Percentiles rank a stretch among this genome's conserved stretches.
phyloP scores from a whole-genome alignment of 345 rosid species.

The Brassica incana region DNA sequence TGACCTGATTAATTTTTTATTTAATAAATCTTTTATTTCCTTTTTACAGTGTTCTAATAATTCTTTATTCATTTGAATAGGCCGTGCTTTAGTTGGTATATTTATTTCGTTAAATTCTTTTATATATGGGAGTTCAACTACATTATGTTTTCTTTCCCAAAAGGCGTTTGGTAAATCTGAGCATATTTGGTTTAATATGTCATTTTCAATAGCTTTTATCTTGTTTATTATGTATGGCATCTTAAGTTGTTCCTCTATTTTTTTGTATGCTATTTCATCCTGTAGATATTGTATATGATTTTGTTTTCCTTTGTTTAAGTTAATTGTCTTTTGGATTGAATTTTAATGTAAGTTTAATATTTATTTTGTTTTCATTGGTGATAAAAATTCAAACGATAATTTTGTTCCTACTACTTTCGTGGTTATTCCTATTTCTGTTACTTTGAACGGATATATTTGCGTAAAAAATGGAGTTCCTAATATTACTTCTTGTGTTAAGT shows the following conservation, averaged over 20 bases:
- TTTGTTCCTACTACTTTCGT: background rate
- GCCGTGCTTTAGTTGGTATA: background rate
- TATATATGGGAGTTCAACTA: background rate
- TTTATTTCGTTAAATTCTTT: background rate
- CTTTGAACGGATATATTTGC: background rate
- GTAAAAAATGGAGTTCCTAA: background rate
- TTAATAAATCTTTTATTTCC: no score
- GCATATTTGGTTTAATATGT: background rate
- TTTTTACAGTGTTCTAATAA: no score
- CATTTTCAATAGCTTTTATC: background rate
- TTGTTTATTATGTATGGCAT: background rate
- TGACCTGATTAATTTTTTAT: no score
- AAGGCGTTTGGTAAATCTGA: background rate
- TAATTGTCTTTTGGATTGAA: background rate
- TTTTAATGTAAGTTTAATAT: background rate
- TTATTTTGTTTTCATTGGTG: background rate
- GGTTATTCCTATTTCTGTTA: background rate
- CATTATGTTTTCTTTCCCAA: background rate
- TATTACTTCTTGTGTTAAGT: no score
- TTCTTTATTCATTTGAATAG: no score
- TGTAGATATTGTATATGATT: background rate
- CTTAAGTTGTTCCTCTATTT: background rate
- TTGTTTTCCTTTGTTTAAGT: background rate
- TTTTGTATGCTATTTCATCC: background rate
- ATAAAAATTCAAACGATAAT: background rate